phyloP scores from a whole-genome alignment of 352 stramenopile species.

The Detonula confervacea region DNA sequence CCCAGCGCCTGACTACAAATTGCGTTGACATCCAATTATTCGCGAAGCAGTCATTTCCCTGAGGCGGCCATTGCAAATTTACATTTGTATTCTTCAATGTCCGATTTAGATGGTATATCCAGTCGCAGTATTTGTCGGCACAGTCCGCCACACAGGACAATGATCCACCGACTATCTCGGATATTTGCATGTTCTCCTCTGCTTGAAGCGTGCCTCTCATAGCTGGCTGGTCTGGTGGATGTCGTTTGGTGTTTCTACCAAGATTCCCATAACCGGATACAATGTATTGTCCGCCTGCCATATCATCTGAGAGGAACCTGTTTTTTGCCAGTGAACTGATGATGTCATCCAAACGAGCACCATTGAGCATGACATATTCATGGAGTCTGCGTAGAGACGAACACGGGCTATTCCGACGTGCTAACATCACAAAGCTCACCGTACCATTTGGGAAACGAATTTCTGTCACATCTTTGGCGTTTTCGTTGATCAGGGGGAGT shows the following conservation, averaged over 20 bases:
- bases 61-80: not conserved
- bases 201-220: conserved; percentile 17
- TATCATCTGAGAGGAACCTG: conserved; percentile 24
- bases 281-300: conserved; percentile 22
- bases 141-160: conserved; percentile 11
- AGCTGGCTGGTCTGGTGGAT: conserved; percentile 6
- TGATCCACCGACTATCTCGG: conserved; percentile 10
- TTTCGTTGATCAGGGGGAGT: conserved; percentile 14
- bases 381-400: conserved; percentile 4
- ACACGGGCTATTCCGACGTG: conserved; percentile 10
- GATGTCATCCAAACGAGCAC: conserved; percentile 11
- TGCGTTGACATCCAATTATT: conserved; percentile 21
- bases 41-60: not conserved
- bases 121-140: conserved; percentile 4
- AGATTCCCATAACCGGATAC: conserved; percentile 16
- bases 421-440: conserved; percentile 24
- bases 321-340: too few relatives aligned
- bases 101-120: too few relatives aligned
- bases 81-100: conserved; percentile 12
- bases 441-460: conserved; percentile 27
- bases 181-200: not conserved
- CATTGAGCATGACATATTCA: not conserved
- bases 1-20: conserved; percentile 24
- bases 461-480: conserved; percentile 1
- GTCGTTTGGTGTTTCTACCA: conserved; percentile 14